Evolutionary conservation across 73 alveolate species (phyloP), one percentile per base, ranked within the genome.

Genomic region (Symbiodinium natans): DNA sequence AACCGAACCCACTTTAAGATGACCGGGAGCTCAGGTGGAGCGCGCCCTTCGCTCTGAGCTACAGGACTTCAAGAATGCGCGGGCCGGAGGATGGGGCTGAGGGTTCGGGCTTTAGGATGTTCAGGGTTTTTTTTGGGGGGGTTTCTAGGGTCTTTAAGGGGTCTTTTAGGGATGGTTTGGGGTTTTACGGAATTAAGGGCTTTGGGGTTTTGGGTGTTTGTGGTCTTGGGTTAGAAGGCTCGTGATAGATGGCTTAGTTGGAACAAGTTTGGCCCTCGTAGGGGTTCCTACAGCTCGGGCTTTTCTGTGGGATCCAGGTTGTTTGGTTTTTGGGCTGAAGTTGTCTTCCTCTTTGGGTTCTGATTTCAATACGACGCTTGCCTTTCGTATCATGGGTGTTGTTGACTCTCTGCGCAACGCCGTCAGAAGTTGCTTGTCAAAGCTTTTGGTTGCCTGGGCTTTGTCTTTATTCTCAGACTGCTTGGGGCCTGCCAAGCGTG

Each of bases 61-160:
- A 21, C 95, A 89, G 52, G 95, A 89, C 43, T 89, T 89, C 95
- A 89, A 89, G 75, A 89, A 89, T n/a, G 95, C 41, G 25, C 15
- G 86, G 56, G 40, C 10, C 93, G 34, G 39, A 36, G 83, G 41
- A 10, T 56, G 15, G 74, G 74, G 74, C 15, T 56, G 25, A 56
- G 74, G 74, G 31, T 4, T 56, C 31, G 2, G 74, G 74, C 31
- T 56, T 56, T 56, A 19, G 74, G 74, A n/a, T n/a, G 25, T 21
- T 56, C 74, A 56, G 74, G 25, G 74, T 19, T 3, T 48, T 17
- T 48, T 59, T 27, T 0, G 36, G 36, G 11, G 11, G 21, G 13
- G 59, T 46, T 6, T 46, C 13, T 46, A 46, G 59, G 77, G 77
- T 27, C 13, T 5, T 48, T 48, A 5, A 48, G 63, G 63, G 10